Evolutionary conservation across 1,284 basidiomycete species (phyloP).

Genomic region (Rhodotorula sp.): DNA sequence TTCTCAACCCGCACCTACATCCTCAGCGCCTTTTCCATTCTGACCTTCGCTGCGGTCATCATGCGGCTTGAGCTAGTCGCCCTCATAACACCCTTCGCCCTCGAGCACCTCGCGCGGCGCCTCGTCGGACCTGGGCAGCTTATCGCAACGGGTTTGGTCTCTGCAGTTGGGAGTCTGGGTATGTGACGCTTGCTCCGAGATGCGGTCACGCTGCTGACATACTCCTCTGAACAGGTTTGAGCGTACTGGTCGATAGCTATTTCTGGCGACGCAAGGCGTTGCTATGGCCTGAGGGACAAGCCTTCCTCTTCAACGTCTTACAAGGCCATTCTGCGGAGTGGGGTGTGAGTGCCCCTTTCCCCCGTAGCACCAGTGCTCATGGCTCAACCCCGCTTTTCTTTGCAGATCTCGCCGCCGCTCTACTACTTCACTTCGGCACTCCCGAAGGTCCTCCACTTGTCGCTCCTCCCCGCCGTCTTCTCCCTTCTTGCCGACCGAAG

Average conservation of each 20-base stretch:
- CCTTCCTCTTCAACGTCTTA: slow-evolving; percentile 81
- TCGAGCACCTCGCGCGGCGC: slow-evolving; percentile 59
- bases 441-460: slow-evolving; percentile 72
- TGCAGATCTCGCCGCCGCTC: slow-evolving; percentile 67
- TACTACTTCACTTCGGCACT: slow-evolving; percentile 70
- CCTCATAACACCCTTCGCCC: slow-evolving; percentile 62
- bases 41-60: slow-evolving; percentile 69
- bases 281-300: slow-evolving; percentile 83
- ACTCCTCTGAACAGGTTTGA: slow-evolving; percentile 55
- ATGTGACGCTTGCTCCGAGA: slow-evolving; percentile 38
- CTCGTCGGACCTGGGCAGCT: slow-evolving; percentile 56
- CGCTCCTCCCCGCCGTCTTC: slow-evolving; percentile 62
- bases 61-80: slow-evolving; percentile 77
- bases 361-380: too few species aligned
- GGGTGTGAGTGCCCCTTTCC: slow-evolving; percentile 65
- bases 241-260: slow-evolving; percentile 73
- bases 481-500: slow-evolving; percentile 56
- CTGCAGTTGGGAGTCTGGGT: slow-evolving; percentile 63
- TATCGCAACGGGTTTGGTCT: slow-evolving; percentile 58
- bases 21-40: slow-evolving; percentile 49
- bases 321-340: slow-evolving; percentile 84
- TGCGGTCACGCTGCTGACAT: not conserved
- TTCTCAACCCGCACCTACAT: slow-evolving; percentile 48
- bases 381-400: not conserved
- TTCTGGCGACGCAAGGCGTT: slow-evolving; percentile 66